These are phyloP conservation scores for Pezicula neosporulosa DNA, from an alignment of 2,329 filamentous ascomycete genomes.

Conservation along the genomic window DNA sequence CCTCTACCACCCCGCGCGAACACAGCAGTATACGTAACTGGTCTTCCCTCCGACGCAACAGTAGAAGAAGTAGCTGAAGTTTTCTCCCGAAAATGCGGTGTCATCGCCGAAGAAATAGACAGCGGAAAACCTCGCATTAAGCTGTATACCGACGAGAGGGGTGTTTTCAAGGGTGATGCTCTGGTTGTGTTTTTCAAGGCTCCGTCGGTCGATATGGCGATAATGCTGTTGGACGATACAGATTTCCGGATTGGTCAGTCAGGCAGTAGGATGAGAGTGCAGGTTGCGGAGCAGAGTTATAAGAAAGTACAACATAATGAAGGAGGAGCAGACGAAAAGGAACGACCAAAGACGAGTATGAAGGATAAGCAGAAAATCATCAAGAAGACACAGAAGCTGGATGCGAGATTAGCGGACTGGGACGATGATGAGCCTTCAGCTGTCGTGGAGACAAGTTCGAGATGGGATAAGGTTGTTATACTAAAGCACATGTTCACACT, in stretches of 20 bases:
- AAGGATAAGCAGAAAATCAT: conserved; percentile 87
- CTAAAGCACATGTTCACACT: conserved; percentile 93
- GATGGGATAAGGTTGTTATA: conserved; percentile 78
- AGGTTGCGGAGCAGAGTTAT: conserved; percentile 84
- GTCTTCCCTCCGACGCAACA: conserved; percentile 75
- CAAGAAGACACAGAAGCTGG: conserved; percentile 84
- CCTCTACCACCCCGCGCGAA: conserved; percentile 55
- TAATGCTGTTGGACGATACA: conserved; percentile 76
- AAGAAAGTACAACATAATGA: conserved; percentile 76
- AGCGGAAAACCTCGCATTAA: conserved; percentile 86
- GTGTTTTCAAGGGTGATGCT: conserved; percentile 89
- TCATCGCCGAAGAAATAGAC: conserved; percentile 93
- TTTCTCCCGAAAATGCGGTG: conserved; percentile 81
- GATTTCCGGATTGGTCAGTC: conserved; percentile 65
- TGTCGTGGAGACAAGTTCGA: conserved; percentile 51
- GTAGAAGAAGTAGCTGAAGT: conserved; percentile 76
- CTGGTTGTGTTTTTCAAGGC: conserved; percentile 93
- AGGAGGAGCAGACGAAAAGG: conserved; percentile 35
- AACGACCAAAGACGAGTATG: conserved; percentile 46
- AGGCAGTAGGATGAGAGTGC: conserved; percentile 70
- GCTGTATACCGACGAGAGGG: conserved; percentile 79
- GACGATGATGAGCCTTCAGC: conserved; percentile 76
- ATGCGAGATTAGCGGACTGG: conserved; percentile 92
- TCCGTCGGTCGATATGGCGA: conserved; percentile 84
- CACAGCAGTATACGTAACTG: conserved; percentile 89